These are phyloP conservation scores for Russula sp. DNA, from an alignment of 768 basidiomycete genomes.

Conservation along the genomic window DNA sequence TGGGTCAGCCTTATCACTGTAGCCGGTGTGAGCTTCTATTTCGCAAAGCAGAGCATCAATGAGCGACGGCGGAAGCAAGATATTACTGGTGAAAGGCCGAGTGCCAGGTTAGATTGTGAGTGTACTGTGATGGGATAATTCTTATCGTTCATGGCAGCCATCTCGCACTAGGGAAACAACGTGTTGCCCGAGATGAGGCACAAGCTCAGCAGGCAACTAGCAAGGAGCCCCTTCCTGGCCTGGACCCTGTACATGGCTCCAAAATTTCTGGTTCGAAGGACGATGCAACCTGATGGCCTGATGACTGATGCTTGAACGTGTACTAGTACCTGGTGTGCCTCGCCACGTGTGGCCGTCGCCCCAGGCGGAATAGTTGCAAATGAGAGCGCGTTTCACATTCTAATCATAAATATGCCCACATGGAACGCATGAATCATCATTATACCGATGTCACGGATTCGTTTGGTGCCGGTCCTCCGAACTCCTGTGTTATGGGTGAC, in stretches of 20 bases:
- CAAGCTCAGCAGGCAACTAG: conserved; percentile 2
- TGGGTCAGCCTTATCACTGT: conserved; percentile 34
- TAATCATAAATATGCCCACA: too few relatives aligned
- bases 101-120: conserved; percentile 33
- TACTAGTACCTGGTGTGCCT: neutral
- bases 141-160: neutral
- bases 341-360: neutral
- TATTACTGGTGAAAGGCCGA: conserved; percentile 30
- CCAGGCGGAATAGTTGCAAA: neutral
- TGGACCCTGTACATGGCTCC: neutral
- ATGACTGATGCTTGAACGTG: neutral
- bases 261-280: neutral
- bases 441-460: too few relatives aligned
- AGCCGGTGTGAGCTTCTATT: conserved; percentile 36
- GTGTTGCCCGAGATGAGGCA: conserved; percentile 6
- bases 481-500: too few relatives aligned
- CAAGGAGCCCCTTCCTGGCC: neutral
- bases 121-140: conserved; percentile 13
- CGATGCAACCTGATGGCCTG: neutral
- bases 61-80: conserved; percentile 33
- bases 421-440: too few relatives aligned
- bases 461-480: too few relatives aligned
- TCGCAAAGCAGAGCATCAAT: conserved; percentile 34
- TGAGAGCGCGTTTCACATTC: too few relatives aligned
- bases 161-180: conserved; percentile 10